Evolutionary conservation across 2,329 filamentous ascomycete genomes (phyloP), one percentile per base, ranked within the genome.

Genomic region (Aspergillus persii): DNA sequence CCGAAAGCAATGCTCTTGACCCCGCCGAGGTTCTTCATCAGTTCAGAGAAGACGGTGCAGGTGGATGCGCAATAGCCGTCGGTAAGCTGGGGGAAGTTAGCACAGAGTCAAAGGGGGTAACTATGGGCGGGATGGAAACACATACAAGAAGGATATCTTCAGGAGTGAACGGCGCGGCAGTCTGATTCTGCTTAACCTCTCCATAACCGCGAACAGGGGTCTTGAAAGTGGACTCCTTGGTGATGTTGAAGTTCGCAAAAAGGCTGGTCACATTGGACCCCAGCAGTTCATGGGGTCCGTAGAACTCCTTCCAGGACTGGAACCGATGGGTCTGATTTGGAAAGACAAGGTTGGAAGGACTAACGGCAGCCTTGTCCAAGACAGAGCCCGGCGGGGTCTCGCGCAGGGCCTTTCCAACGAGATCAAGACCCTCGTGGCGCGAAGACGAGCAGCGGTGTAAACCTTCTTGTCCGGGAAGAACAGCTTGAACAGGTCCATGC

Each of bases 11-110:
- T 79, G 39, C 82, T 83, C 62, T 82, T 82, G 2, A 89, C 81
- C 26, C 82, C 80, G 29, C 81, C 80, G 33, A 77, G 78, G 58
- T 79, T 76, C 6, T 79, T 78, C 77, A 88, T 80, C 27, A 86
- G 76, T 49, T 85, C 80, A 11, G 77, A 76, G 68, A 88, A 85
- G 46, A 85, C 75, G 31, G 84, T 81, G 70, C 86, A 89, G 3
- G 86, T 85, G 0, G 84, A 87, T 9, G 78, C 80, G 68, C 86
- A 89, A 59, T 76, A 76, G 27, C 86, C 86, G 63, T 87, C 83
- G 5, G 79, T 80, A 54, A 84, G 70, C 68, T 78, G 63, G 51
- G 9, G 23, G 44, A 54, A 23, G 18, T 23, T 23, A 23, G 18
- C 1, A 3, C 15, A 5, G 4, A 27, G 2, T 36, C 15, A 11